phyloP scores from a whole-genome alignment of 1,284 basidiomycete genomes.

The Apiotrichum brassicae region DNA sequence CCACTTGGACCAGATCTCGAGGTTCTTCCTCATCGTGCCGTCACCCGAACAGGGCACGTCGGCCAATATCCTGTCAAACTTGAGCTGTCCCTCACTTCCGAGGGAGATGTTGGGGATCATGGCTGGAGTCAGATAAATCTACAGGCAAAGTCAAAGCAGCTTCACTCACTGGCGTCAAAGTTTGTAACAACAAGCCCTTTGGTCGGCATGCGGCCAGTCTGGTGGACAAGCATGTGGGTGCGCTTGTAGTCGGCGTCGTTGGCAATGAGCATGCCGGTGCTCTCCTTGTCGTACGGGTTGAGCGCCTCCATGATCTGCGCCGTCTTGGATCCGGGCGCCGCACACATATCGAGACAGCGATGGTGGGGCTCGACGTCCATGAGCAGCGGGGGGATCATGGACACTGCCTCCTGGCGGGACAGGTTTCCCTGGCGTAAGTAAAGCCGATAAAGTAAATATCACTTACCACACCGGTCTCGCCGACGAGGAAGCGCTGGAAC shows the following conservation, averaged over 20 bases:
- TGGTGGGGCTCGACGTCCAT: conserved; percentile 92
- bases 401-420: conserved; percentile 94
- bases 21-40: conserved; percentile 90
- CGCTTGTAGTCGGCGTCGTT: conserved; percentile 71
- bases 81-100: conserved; percentile 50
- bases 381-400: conserved; percentile 95
- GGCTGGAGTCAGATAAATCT: conserved; percentile 33
- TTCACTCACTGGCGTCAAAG: conserved; percentile 65
- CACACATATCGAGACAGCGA: conserved; percentile 89
- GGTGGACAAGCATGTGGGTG: conserved; percentile 94
- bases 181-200: conserved; percentile 94
- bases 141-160: background rate
- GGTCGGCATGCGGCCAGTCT: conserved; percentile 87
- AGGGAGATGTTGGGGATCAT: conserved; percentile 69
- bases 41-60: conserved; percentile 97
- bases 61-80: conserved; percentile 90
- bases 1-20: conserved; percentile 94
- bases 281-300: conserved; percentile 42
- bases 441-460: too few relatives aligned
- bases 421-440: conserved; percentile 68
- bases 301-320: conserved; percentile 47
- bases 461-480: conserved; percentile 91
- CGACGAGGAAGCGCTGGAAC: conserved; percentile 94
- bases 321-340: conserved; percentile 91
- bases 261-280: conserved; percentile 45